Conservation (phyloP, 495 filamentous ascomycete genomes). For the Penicillium nucicola region DNA sequence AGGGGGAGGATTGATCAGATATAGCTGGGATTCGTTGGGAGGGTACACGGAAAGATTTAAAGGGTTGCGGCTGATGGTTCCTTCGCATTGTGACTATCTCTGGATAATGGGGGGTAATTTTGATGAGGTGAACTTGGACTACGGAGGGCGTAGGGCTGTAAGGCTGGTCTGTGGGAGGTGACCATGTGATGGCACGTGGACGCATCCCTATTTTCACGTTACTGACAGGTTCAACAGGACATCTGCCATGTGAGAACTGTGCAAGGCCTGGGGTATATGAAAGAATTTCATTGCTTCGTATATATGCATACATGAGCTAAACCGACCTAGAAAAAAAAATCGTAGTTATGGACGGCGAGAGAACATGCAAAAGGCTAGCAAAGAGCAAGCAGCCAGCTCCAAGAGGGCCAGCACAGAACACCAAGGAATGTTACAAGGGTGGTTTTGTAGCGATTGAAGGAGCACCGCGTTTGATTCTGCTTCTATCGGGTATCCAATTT, state of each 20-base stretch:
- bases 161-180: neutral
- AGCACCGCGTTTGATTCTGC: conserved; percentile 1
- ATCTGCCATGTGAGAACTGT: neutral
- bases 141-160: neutral
- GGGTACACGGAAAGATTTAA: conserved; percentile 6
- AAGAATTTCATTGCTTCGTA: conserved; percentile 26
- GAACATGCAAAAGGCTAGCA: neutral
- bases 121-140: neutral
- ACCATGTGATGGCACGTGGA: conserved; percentile 21
- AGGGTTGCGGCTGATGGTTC: neutral
- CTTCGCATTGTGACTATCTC: conserved; percentile 10
- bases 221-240: too few species aligned
- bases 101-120: neutral
- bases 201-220: neutral
- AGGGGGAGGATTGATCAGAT: neutral
- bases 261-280: conserved; percentile 11
- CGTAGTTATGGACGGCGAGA: neutral
- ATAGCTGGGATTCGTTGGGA: conserved; percentile 8
- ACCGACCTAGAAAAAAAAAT: neutral
- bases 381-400: conserved; percentile 3
- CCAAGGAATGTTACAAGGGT: conserved; percentile 5
- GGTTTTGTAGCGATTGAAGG: neutral
- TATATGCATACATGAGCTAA: conserved; percentile 29
- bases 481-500: conserved; percentile 20
- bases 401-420: neutral